A percentile compares a stretch with the other conserved stretches of the same genome.
Conservation (phyloP, 1,284 basidiomycete genomes). For the Naganishia albida region DNA sequence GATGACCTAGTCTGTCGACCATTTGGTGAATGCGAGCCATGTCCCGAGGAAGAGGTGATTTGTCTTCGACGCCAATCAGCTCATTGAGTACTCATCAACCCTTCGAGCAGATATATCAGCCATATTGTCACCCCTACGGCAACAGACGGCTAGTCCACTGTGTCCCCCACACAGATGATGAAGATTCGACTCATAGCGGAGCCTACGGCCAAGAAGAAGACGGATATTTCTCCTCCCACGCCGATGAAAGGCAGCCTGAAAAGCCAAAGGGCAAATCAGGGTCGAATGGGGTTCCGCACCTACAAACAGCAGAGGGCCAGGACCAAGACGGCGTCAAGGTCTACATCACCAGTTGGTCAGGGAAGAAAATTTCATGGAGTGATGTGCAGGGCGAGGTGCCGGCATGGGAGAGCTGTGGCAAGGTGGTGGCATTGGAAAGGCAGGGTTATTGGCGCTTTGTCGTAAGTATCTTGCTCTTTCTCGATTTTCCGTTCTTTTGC, state of each 20-base stretch:
- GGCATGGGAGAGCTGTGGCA: constrained; percentile 87
- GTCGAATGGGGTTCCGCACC: constrained; percentile 4
- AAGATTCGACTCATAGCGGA: constrained; percentile 27
- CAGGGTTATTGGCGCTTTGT: constrained; percentile 86
- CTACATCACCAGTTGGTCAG: constrained; percentile 31
- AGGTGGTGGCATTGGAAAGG: constrained; percentile 71
- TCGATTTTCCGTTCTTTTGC: not conserved
- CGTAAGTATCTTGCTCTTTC: constrained; percentile 56
- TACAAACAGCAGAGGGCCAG: constrained; percentile 6
- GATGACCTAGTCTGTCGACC: constrained; percentile 63
- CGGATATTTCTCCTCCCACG: constrained; percentile 19
- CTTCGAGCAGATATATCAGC: constrained; percentile 66
- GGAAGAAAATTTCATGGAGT: constrained; percentile 31
- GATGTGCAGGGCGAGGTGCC: constrained; percentile 63
- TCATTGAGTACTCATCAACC: not conserved
- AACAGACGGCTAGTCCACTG: constrained; percentile 84
- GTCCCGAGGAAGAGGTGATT: constrained; percentile 74
- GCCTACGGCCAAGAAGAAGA: constrained; percentile 34
- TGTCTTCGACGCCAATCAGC: not conserved
- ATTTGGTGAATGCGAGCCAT: constrained; percentile 78
- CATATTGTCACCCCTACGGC: constrained; percentile 87
- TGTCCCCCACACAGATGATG: constrained; percentile 51
- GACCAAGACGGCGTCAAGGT: constrained; percentile 27
- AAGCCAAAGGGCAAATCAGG: constrained; percentile 4
- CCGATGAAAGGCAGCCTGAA: constrained; percentile 3